Percentiles rank a stretch among this genome's conserved stretches.
These are phyloP conservation scores for Fusarium paranaense DNA, from an alignment of 2,329 filamentous ascomycete species.

Conservation along the genomic window DNA sequence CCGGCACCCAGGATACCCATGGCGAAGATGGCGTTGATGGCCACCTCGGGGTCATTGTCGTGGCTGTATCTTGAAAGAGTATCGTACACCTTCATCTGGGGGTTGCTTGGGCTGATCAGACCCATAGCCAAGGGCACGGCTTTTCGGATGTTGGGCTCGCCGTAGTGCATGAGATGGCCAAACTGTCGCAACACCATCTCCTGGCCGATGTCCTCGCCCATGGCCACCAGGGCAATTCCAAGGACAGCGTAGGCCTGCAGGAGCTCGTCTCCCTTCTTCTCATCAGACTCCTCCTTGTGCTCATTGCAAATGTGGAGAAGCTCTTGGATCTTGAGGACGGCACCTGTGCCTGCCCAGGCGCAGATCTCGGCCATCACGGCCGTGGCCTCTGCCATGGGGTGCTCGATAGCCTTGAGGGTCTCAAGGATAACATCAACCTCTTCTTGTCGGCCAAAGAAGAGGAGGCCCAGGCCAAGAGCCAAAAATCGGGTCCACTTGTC, in stretches of 20 bases:
- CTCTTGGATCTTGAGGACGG: constrained; percentile 96
- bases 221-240: constrained; percentile 92
- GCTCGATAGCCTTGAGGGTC: constrained; percentile 95
- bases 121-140: constrained; percentile 97
- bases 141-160: constrained; percentile 95
- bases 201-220: constrained; percentile 98
- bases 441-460: constrained; percentile 97
- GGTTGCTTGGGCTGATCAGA: constrained; percentile 95
- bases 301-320: constrained; percentile 98
- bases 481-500: constrained; percentile 99
- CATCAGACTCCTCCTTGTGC: constrained; percentile 92
- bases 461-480: constrained; percentile 88
- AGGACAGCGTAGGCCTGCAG: constrained; percentile 96
- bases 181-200: constrained; percentile 99
- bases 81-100: constrained; percentile 99
- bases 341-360: constrained; percentile 97
- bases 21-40: constrained; percentile 97
- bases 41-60: constrained; percentile 98
- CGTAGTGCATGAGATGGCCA: constrained; percentile 98
- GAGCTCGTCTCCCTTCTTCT: constrained; percentile 95
- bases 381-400: constrained; percentile 97
- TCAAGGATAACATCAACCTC: constrained; percentile 98
- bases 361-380: constrained; percentile 95
- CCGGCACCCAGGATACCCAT: constrained; percentile 98
- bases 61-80: constrained; percentile 97